Conservation (phyloP, 352 stramenopile genomes). For the Phytophthora podocarpi region DNA sequence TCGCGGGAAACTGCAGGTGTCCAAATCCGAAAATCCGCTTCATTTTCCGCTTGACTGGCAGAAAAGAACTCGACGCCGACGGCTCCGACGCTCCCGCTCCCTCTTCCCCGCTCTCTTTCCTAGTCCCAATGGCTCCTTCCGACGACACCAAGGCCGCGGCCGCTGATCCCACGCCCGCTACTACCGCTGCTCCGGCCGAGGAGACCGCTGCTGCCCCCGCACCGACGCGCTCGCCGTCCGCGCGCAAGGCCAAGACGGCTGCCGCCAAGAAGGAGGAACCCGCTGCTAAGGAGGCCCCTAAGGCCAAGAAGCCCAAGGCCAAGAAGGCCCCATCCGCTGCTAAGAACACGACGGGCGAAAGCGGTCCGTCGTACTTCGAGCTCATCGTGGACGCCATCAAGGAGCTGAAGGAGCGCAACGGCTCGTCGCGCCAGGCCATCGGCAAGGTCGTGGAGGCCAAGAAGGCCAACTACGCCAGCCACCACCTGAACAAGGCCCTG, state of each 20-base stretch:
- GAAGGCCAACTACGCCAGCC: slow-evolving; percentile 81
- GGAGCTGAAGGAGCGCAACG: slow-evolving; percentile 92
- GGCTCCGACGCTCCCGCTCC: slow-evolving; percentile 23
- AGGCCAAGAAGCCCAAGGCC: slow-evolving; percentile 62
- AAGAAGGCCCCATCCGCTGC: slow-evolving; percentile 45
- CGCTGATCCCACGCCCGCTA: slow-evolving; percentile 38
- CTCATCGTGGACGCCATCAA: slow-evolving; percentile 91
- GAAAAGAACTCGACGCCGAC: slow-evolving; percentile 55
- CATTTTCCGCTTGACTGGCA: slow-evolving; percentile 31
- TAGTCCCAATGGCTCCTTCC: slow-evolving; percentile 34
- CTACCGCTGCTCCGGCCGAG: slow-evolving; percentile 20
- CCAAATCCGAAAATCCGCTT: slow-evolving; percentile 33
- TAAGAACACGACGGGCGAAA: slow-evolving; percentile 44
- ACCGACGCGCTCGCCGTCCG: slow-evolving; percentile 55
- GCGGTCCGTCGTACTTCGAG: slow-evolving; percentile 85
- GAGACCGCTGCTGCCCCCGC: slow-evolving; percentile 20
- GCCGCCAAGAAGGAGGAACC: slow-evolving; percentile 38
- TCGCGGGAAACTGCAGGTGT: slow-evolving; percentile 21
- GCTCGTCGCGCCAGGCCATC: slow-evolving; percentile 92
- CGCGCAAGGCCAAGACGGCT: slow-evolving; percentile 71
- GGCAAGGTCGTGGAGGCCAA: slow-evolving; percentile 89
- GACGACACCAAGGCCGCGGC: slow-evolving; percentile 65
- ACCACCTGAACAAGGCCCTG: slow-evolving; percentile 91
- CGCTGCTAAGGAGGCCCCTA: slow-evolving; percentile 46
- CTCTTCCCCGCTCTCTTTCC: neutral